Evolutionary conservation across 345 rosid genomes (phyloP).

Genomic region (Euphorbia pulcherrima): DNA sequence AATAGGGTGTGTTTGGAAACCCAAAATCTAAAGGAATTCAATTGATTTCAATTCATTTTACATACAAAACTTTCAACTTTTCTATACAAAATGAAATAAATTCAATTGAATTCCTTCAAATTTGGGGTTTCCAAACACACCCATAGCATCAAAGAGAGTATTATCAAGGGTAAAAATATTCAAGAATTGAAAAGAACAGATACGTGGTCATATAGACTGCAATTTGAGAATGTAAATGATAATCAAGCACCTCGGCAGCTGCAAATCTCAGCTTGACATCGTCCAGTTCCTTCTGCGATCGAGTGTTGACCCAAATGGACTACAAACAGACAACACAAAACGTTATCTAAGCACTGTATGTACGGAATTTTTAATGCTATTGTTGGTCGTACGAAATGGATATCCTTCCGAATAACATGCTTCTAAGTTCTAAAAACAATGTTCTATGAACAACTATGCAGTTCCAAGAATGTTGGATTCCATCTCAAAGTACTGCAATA

Average conservation of each 20-base stretch:
- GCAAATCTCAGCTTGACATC: conserved; percentile 95
- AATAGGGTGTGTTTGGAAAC: no score
- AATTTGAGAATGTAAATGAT: conserved; percentile 5
- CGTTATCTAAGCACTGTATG: background rate
- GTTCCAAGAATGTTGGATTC: background rate
- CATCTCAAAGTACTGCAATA: background rate
- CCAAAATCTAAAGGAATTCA: no score
- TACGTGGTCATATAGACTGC: background rate
- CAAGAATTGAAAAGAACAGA: background rate
- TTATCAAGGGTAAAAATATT: conserved; percentile 1
- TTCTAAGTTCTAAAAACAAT: background rate
- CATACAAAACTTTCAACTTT: no score
- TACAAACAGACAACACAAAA: conserved; percentile 33
- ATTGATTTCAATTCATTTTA: no score
- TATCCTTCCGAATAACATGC: background rate
- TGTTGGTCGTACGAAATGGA: background rate
- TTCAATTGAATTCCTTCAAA: no score
- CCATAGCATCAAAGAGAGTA: background rate
- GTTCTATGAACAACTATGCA: background rate
- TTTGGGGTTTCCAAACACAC: no score
- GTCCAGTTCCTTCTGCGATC: conserved; percentile 76
- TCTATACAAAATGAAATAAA: no score
- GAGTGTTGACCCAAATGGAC: conserved; percentile 84
- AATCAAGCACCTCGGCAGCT: conserved; percentile 74
- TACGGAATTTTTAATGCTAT: background rate